These are phyloP conservation scores for Pleurotus ostreatus DNA, from an alignment of 768 basidiomycete species.

Conservation along the genomic window DNA sequence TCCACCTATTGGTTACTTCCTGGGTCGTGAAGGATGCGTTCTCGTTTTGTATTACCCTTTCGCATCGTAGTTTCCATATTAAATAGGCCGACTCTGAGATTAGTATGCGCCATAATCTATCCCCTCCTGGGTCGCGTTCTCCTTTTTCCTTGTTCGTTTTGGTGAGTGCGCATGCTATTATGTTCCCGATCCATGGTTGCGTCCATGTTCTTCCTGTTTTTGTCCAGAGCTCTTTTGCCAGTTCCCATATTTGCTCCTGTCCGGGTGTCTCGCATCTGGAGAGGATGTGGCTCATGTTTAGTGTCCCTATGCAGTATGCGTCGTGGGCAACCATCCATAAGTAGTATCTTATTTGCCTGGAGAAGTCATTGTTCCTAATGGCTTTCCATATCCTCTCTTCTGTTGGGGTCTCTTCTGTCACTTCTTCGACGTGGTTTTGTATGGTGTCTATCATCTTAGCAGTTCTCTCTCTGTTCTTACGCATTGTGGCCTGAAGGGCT, in stretches of 20 bases:
- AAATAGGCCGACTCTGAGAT: constrained; percentile 14
- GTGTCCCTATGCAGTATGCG: constrained; percentile 19
- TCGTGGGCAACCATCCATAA: constrained; percentile 20
- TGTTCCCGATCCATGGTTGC: constrained; percentile 7
- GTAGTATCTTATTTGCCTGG: constrained; percentile 6
- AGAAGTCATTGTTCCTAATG: constrained; percentile 10
- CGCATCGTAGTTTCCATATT: constrained; percentile 16
- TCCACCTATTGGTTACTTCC: constrained; percentile 13
- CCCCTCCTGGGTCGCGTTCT: neutral
- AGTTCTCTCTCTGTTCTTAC: neutral
- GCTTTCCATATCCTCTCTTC: constrained; percentile 10
- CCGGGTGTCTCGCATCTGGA: constrained; percentile 17
- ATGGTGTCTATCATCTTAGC: neutral
- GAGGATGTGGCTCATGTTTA: constrained; percentile 26
- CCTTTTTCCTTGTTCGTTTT: neutral
- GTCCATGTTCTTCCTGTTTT: constrained; percentile 4
- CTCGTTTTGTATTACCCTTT: constrained; percentile 12
- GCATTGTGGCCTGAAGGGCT: neutral
- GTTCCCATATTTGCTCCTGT: constrained; percentile 19
- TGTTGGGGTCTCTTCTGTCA: neutral
- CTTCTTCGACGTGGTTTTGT: neutral
- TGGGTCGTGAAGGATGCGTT: neutral
- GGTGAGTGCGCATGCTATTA: constrained; percentile 15
- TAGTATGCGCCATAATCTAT: constrained; percentile 11
- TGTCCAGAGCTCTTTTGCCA: constrained; percentile 14